Evolutionary conservation across 305 asterid genomes (phyloP).

Genomic region (Caryopteris hybrid): DNA sequence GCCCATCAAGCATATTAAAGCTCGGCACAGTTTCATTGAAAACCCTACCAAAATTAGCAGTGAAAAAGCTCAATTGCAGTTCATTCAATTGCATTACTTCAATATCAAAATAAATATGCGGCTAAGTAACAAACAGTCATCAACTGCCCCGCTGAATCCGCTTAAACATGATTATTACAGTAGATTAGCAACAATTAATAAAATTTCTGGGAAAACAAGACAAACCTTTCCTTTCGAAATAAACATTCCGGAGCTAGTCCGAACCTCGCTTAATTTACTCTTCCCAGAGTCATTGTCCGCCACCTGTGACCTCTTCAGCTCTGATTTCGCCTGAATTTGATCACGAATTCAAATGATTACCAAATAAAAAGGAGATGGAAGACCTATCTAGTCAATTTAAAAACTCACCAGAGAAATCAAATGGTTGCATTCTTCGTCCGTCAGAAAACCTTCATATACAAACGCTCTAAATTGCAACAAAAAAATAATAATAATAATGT

Average conservation of each 20-base stretch:
- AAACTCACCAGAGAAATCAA: constrained; percentile 71
- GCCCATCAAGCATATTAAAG: neutral
- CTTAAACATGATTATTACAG: neutral
- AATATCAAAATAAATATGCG: neutral
- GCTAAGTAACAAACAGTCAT: neutral
- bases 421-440: constrained; percentile 87
- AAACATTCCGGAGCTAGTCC: constrained; percentile 98
- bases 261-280: constrained; percentile 70
- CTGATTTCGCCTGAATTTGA: constrained; percentile 65
- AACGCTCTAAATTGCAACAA: constrained; percentile 52
- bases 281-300: constrained; percentile 79
- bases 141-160: neutral
- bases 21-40: neutral
- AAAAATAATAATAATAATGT: constrained; percentile 9
- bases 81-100: neutral
- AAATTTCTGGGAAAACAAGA: neutral
- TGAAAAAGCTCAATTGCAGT: constrained; percentile 13
- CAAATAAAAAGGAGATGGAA: neutral
- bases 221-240: constrained; percentile 74
- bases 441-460: constrained; percentile 83
- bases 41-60: neutral
- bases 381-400: neutral
- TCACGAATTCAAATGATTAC: constrained; percentile 13
- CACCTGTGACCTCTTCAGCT: constrained; percentile 87
- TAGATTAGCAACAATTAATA: constrained; percentile 12